Evolutionary conservation across 352 stramenopile species (phyloP).

Genomic region (Pythium apleroticum): DNA sequence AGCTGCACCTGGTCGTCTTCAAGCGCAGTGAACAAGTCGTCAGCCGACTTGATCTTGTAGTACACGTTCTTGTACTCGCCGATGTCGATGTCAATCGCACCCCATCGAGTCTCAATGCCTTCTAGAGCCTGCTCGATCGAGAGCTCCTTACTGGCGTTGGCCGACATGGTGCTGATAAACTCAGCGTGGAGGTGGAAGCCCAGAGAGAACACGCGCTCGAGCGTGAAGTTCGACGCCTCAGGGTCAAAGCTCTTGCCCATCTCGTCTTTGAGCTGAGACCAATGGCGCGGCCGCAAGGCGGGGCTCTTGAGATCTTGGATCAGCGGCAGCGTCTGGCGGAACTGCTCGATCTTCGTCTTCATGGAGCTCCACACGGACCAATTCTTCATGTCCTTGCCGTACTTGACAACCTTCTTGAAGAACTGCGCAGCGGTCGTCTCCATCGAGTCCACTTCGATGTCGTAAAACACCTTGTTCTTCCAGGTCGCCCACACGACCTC

Average conservation of each 20-base stretch:
- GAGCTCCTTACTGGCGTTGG: slow-evolving; percentile 91
- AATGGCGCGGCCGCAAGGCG: slow-evolving; percentile 86
- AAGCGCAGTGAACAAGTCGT: slow-evolving; percentile 90
- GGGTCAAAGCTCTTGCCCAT: slow-evolving; percentile 86
- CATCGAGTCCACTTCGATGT: slow-evolving; percentile 92
- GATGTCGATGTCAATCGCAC: slow-evolving; percentile 87
- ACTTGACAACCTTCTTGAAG: slow-evolving; percentile 93
- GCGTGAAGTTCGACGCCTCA: slow-evolving; percentile 70
- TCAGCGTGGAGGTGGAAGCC: slow-evolving; percentile 88
- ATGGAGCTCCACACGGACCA: slow-evolving; percentile 92
- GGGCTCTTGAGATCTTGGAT: slow-evolving; percentile 93
- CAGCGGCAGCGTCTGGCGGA: slow-evolving; percentile 89
- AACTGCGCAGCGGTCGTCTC: slow-evolving; percentile 87
- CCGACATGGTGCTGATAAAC: slow-evolving; percentile 90
- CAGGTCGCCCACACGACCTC: slow-evolving; percentile 88
- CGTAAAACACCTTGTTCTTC: slow-evolving; percentile 91
- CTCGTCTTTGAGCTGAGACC: slow-evolving; percentile 87
- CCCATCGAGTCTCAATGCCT: slow-evolving; percentile 88
- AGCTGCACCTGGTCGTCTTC: slow-evolving; percentile 92
- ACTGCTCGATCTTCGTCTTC: slow-evolving; percentile 93
- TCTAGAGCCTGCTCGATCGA: slow-evolving; percentile 90
- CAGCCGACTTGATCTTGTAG: slow-evolving; percentile 90
- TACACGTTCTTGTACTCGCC: slow-evolving; percentile 92
- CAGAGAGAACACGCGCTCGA: slow-evolving; percentile 87
- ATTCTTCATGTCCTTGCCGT: slow-evolving; percentile 92